phyloP scores from a whole-genome alignment of 2,329 filamentous ascomycete genomes.

The Colletotrichum lupini region DNA sequence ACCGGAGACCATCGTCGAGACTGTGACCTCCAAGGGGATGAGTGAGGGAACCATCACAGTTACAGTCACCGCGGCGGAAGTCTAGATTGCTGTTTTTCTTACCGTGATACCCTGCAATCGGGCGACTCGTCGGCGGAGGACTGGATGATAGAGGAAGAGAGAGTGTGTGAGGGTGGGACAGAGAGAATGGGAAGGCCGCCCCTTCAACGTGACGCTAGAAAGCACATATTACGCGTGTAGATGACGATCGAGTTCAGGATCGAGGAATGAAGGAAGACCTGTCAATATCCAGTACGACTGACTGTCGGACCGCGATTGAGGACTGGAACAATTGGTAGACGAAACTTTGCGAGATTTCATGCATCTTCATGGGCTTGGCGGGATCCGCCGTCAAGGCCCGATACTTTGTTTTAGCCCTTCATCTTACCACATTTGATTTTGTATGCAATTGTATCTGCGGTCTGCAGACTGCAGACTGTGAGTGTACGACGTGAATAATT shows the following conservation, averaged over 20 bases:
- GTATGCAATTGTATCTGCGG: background rate
- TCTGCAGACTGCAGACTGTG: no score
- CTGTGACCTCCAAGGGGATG: conserved; percentile 4
- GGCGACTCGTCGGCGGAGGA: background rate
- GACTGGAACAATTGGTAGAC: background rate
- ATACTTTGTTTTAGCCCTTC: background rate
- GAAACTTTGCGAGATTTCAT: conserved; percentile 2
- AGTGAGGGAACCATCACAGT: conserved; percentile 29
- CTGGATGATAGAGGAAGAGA: background rate
- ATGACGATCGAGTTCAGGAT: background rate
- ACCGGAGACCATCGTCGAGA: conserved; percentile 19
- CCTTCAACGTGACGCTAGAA: conserved; percentile 37
- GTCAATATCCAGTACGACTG: background rate
- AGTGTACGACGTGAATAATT: background rate
- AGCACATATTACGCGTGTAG: conserved; percentile 13
- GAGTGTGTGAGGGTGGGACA: background rate
- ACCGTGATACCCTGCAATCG: conserved; percentile 34
- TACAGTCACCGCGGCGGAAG: conserved; percentile 27
- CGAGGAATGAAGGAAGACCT: conserved; percentile 6
- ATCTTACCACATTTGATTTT: conserved; percentile 16
- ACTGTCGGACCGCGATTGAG: background rate
- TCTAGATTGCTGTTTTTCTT: conserved; percentile 31
- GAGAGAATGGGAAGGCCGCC: conserved; percentile 21
- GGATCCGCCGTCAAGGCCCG: background rate
- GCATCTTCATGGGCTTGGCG: conserved; percentile 4